Conservation (phyloP, 495 filamentous ascomycete genomes). For the Pseudoneurospora amorphoporcata region DNA sequence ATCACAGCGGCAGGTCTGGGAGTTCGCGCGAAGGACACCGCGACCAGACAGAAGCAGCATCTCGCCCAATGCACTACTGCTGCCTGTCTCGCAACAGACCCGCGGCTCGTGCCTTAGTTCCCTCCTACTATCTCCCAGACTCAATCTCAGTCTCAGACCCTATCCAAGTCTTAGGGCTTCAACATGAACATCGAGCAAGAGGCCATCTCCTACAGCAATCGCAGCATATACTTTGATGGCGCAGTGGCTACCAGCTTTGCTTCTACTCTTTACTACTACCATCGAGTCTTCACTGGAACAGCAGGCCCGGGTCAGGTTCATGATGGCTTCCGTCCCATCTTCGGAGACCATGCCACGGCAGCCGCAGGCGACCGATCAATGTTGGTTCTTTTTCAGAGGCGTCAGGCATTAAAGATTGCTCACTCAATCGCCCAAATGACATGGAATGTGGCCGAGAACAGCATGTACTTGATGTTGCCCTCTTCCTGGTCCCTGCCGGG, state of each 20-base stretch:
- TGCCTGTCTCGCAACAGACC: neutral
- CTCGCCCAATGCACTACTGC: neutral
- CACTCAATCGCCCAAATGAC: neutral
- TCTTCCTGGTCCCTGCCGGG: slow-evolving; percentile 58
- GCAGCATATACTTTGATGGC: neutral
- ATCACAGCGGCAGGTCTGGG: neutral
- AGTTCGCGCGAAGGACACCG: neutral
- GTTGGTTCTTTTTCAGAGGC: neutral
- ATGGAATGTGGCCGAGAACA: slow-evolving; percentile 90
- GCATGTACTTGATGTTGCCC: slow-evolving; percentile 67
- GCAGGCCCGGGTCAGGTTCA: neutral
- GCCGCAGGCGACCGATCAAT: no score
- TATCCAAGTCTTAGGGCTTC: no score
- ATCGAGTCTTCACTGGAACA: neutral
- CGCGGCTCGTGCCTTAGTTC: neutral
- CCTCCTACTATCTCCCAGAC: neutral
- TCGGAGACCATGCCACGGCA: neutral
- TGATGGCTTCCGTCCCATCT: neutral
- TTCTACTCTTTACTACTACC: neutral
- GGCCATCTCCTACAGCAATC: neutral
- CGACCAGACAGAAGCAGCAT: neutral
- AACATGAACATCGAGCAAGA: no score
- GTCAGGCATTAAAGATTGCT: neutral
- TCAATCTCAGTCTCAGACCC: neutral
- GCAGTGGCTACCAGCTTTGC: neutral